Base-by-base conservation (phyloP, 2,329 filamentous ascomycete genomes). In the Calonectria pteridis region DNA sequence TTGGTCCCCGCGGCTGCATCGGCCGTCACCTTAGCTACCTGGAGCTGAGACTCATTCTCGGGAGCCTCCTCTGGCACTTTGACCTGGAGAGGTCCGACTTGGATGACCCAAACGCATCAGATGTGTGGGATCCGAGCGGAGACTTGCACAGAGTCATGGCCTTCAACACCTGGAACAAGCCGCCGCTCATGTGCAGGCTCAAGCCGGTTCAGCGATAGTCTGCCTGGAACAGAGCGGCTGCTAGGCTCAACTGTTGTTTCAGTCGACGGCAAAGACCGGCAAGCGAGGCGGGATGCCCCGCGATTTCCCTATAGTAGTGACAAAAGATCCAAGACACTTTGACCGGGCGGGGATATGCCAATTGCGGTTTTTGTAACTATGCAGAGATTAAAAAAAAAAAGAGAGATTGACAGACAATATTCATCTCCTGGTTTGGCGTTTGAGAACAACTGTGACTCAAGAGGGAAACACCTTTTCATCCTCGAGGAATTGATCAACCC, bases 1-100 rank as follows among this genome's bases (percentile, higher is more conserved):
- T 87, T 3, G 88, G 89, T 0, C 85, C 88, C 7, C 81, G 88
- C 2, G 88, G 89, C 58, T 90, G 88, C 72, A 83, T 90, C 29
- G 89, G 88, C 2, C 83, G 83, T 73, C 89, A 89, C 71, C 81
- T 90, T 46, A 88, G 88, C 4, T 88, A 88, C 64, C 82, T 86
- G 26, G 88, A 90, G 77, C 87, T 90, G 84, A 83, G 88, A 6
- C 78, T 89, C 6, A 86, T 89, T 46, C 77, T 90, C 9, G 85
- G 86, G 0, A 84, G 84, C 3, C 75, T 90, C 6, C 75, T 90
- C 0, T 90, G 84, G 79, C 87, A 87, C 63, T 90, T 89, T 76
- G 88, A 90, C 70, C 70, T 89, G 72, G 77, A 80, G 49, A 53
- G 68, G 31, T 51, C 65, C 7, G 68, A 72, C 37, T 33, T 74